Base-by-base conservation (phyloP, 352 stramenopile genomes). In the Pythium periplocum region DNA sequence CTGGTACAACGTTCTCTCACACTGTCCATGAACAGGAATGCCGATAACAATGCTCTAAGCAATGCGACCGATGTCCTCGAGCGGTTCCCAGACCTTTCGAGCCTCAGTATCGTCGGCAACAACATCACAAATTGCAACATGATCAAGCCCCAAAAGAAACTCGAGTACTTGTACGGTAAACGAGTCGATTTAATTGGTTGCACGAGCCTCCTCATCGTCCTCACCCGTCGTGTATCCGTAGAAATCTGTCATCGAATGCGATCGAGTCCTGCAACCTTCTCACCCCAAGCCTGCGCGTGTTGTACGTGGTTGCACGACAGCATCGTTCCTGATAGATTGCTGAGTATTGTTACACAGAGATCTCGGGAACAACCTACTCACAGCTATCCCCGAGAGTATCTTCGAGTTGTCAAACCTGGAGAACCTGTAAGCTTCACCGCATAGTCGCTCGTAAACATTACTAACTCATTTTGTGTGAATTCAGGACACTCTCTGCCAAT, bases 401-500 rank as follows among this genome's bases (percentile, higher is more conserved):
- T 67, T 67, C 47, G 12, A 42, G 6, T 30, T 67, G 0, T 2
- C 17, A 30, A 62, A 32, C 35, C 50, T 67, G 12, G 6, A 48
- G 12, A 8, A 41, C 17, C 51, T 67, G 60, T 3, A 12, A 48
- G 26, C 6, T 7, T n/a, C 38, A 26, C 34, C 4, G 40, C 26
- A 35, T 4, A 9, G 7, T 42, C 38, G 38, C 12, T 8, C 38
- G 12, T 12, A 42, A 42, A 42, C 7, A 12, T 8, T 39, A 31
- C 33, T 40, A 37, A 46, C 40, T 59, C 3, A 8, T 51, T 35
- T 2, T 52, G 7, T n/a, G 2, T 3, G 17, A 8, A 11, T 38
- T 53, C 51, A 79, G 69, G 6, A 57, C 71, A 33, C 33, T 80
- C 3, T 63, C 50, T 3, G 60, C 52, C 45, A 80, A 80, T 31